Evolutionary conservation across 2,329 filamentous ascomycete genomes (phyloP), one percentile per base, ranked within the genome.

Genomic region (Lecanoromycetidae sp.): DNA sequence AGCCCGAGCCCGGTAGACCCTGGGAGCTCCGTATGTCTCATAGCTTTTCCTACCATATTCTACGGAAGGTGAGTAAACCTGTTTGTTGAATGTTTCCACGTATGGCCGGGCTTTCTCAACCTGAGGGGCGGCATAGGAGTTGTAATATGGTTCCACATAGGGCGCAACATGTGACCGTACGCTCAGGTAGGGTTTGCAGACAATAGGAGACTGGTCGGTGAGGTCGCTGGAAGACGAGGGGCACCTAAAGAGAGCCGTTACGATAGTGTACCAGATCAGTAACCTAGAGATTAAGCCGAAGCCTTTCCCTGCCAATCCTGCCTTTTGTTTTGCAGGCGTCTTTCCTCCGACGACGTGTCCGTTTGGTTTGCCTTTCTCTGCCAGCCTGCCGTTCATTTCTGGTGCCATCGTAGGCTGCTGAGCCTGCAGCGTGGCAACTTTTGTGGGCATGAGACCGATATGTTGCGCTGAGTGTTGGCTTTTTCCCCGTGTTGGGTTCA

Each of bases 111-210:
- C 81, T 41, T 77, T 68, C 30, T 88, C 75, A 52, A 94, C 77
- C 60, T 95, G 91, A 2, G 87, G 85, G 5, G 82, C 83, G 20
- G 85, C 82, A 59, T 95, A 94, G 49, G 76, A 65, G 55, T 90
- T 70, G 64, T 95, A 96, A 66, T 93, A 94, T 2, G 88, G 90
- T 57, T 81, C 73, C 26, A 93, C 59, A 62, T 90, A 82, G 3
- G 91, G 91, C 22, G 77, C 67, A 50, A 88, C 69, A 48, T 72
- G 80, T 69, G 69, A 79, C 57, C 66, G 79, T 66, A 68, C 82
- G 74, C 73, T 65, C 27, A 81, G 60, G 57, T 95, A 95, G 8
- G 84, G 81, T 59, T 81, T 81, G 75, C 91, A 98, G 52, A 96
- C 76, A 54, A 69, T 74, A 1, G 88, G 84, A 1, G 86, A 84